Evolutionary conservation across 2,329 filamentous ascomycete genomes (phyloP).

Genomic region (Fusarium foetens): DNA sequence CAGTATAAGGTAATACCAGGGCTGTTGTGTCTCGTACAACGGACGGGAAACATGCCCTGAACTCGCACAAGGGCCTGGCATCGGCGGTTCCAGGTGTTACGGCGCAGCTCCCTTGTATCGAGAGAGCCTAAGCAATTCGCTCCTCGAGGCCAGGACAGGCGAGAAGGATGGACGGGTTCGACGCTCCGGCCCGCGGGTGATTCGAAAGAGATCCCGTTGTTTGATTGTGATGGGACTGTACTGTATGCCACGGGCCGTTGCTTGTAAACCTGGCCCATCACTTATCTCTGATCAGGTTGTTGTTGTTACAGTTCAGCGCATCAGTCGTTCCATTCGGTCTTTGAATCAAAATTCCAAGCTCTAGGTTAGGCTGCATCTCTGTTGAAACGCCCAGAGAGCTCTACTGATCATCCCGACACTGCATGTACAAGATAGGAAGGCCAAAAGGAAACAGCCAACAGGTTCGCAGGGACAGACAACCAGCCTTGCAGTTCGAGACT

Average conservation of each 20-base stretch:
- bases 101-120: slow-evolving; percentile 18
- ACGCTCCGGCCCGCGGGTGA: slow-evolving; percentile 32
- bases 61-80: slow-evolving; percentile 19
- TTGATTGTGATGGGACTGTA: neutral
- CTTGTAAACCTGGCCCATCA: neutral
- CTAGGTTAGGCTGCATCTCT: slow-evolving; percentile 13
- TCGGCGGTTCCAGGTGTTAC: slow-evolving; percentile 28
- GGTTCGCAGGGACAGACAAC: neutral
- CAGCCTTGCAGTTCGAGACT: slow-evolving; percentile 16
- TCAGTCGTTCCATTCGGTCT: neutral
- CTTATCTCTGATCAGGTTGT: slow-evolving; percentile 4
- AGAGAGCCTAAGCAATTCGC: slow-evolving; percentile 43
- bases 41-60: slow-evolving; percentile 15
- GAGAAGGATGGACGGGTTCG: slow-evolving; percentile 33
- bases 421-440: slow-evolving; percentile 28
- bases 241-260: slow-evolving; percentile 21
- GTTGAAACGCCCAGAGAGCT: neutral
- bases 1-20: too few species aligned
- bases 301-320: slow-evolving; percentile 7
- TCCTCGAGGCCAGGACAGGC: slow-evolving; percentile 39
- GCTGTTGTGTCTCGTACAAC: slow-evolving; percentile 18
- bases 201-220: slow-evolving; percentile 26
- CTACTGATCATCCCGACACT: neutral
- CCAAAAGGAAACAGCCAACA: slow-evolving; percentile 23
- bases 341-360: slow-evolving; percentile 6